Base-by-base conservation (phyloP, 768 basidiomycete species). In the Trametes elegans region DNA sequence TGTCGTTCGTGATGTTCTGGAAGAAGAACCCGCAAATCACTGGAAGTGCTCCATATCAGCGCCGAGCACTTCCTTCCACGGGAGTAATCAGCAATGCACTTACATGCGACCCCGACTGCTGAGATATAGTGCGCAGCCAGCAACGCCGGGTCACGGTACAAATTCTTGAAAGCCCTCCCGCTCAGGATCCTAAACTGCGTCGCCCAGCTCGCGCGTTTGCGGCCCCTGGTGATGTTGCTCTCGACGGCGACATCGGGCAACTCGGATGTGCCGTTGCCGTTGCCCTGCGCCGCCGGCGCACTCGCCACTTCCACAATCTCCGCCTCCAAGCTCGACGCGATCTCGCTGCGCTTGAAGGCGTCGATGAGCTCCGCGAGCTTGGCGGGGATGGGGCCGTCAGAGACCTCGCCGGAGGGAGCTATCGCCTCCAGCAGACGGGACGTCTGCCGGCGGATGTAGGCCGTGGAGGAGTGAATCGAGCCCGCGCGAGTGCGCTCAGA, bases 131-230 rank as follows among this genome's bases (percentile, higher is more conserved):
- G 97, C 7, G 94, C 87, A 2, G 85, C 79, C 76, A 99, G 78
- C 51, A 99, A 71, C 43, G 94, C 88, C 0, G 96, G 96, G 65
- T 99, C 93, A 23, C 96, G 79, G 69, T 99, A 98, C 56, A 99
- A 71, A 66, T 98, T 98, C 81, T 98, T 98, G 79, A 99, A 98
- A 19, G 96, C 94, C 53, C 97, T 74, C 23, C 95, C 95, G 67
- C 93, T 97, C 67, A 99, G 73, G 53, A 98, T 95, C 68, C 82
- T 81, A 66, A 99, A 98, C 74, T 99, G 97, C 16, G 89, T 95
- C 38, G 76, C 77, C 82, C 86, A 93, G 59, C 81, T 87, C 7
- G 96, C 97, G 51, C 93, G 80, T 70, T 88, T 84, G 62, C 85
- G 74, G 14, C 87, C 88, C 46, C 87, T 71, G 66, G 93, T 69